Base-by-base conservation (phyloP, 1,139 yeast genomes). In the Geotrichum reessii region DNA sequence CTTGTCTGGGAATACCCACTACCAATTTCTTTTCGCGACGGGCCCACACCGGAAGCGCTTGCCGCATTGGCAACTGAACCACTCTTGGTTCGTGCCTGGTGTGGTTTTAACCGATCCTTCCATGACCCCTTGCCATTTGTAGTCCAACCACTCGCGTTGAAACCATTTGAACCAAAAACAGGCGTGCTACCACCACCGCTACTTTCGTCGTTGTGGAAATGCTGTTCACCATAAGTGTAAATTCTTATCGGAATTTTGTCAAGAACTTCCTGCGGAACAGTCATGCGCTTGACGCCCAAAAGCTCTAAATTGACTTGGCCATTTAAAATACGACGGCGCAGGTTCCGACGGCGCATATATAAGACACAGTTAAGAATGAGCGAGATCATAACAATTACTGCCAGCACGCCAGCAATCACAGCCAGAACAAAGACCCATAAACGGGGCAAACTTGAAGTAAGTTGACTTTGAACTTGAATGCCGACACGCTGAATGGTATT, bases 301-400 rank as follows among this genome's bases (percentile, higher is more conserved):
- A 62, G 56, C 47, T 63, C 69, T n/a, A 67, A 61, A 51, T 66
- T 67, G 9, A 68, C 64, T 47, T 68, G 69, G 9, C 71, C 71
- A 25, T 61, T 59, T 19, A 62, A 62, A 21, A 68, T 62, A 2
- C 70, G 60, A 2, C 60, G 55, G 14, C 70, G 62, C 27, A 68
- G 60, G 14, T 58, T 62, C 22, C 67, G 54, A 19, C 71, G 62
- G 1, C 63, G 60, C n/a, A 62, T 55, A 47, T 57, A 59, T 52
- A 63, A 66, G 5, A 62, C 49, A 17, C 60, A 33, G 42, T 67
- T 68, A 37, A 66, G 57, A 14, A 51, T 47, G 12, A 63, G 31
- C 1, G 66, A 63, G 6, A 58, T 42, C 2, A 48, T 9, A 7
- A 62, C 33, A 8, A 62, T 54, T 1, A 60, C 21, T 9, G 55